A percentile compares a stretch with the other conserved stretches of the same genome.
These are phyloP conservation scores for Ajuga chamaepitys DNA, from an alignment of 257 asterid genomes.

Conservation along the genomic window DNA sequence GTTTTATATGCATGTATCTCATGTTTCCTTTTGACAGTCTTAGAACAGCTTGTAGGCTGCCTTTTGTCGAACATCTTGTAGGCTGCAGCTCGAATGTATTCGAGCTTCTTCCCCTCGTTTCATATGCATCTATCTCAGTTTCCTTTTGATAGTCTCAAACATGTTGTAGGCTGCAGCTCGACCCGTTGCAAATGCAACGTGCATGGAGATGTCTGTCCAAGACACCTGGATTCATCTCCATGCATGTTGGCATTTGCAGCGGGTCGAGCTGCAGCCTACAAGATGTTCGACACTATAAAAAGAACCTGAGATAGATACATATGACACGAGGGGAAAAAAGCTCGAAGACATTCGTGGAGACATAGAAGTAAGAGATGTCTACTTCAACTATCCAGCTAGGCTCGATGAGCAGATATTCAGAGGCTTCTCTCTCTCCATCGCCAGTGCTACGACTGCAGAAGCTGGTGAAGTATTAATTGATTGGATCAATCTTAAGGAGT, in stretches of 20 bases:
- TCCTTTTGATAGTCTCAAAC: too few species aligned
- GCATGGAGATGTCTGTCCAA: too few species aligned
- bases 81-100: too few species aligned
- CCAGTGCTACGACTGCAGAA: conserved; percentile 47
- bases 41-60: too few species aligned
- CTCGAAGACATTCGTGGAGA: conserved; percentile 54
- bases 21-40: too few species aligned
- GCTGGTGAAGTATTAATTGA: conserved; percentile 56
- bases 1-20: too few species aligned
- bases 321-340: conserved; percentile 34
- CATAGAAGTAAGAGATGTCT: conserved; percentile 41
- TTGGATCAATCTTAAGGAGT: conserved; percentile 48
- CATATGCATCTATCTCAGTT: too few species aligned
- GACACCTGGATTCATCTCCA: conserved; percentile 68
- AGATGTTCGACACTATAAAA: conserved; percentile 60
- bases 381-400: conserved; percentile 58
- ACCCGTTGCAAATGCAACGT: too few species aligned
- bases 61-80: too few species aligned
- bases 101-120: too few species aligned
- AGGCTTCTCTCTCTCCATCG: conserved; percentile 49
- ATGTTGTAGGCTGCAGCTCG: too few species aligned
- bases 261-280: conserved; percentile 73
- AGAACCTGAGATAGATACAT: conserved; percentile 55
- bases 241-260: conserved; percentile 63
- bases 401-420: conserved; percentile 53